A percentile compares a stretch with the other conserved stretches of the same genome.
Conservation (phyloP, 1,284 basidiomycete species). For the Tilletiopsis washingtonensis region DNA sequence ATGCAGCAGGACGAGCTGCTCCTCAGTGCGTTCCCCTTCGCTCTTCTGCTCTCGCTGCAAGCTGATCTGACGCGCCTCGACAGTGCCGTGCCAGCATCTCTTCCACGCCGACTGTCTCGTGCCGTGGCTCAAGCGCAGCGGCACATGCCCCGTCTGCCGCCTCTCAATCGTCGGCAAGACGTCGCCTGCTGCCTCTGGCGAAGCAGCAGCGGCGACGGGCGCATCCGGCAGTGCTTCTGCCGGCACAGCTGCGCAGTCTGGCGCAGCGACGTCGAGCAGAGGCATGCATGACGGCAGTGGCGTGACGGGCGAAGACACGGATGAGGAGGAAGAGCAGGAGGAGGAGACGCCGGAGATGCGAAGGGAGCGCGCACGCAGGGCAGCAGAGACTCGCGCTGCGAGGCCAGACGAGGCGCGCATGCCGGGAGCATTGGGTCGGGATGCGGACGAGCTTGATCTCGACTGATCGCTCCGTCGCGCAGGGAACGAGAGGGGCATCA, state of each 20-base stretch:
- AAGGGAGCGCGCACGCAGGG: constrained; percentile 1
- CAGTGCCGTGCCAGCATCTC: constrained; percentile 31
- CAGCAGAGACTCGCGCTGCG: constrained; percentile 2
- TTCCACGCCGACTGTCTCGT: constrained; percentile 38
- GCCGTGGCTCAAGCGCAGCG: constrained; percentile 32
- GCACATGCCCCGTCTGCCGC: constrained; percentile 39
- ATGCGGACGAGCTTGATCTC: no score
- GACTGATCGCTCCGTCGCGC: no score
- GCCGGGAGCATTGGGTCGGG: no score
- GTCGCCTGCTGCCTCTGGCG: not conserved
- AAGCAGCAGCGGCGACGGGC: not conserved
- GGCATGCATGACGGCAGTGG: not conserved
- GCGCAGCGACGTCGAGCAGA: not conserved
- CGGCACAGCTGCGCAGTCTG: not conserved
- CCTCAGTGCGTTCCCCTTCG: constrained; percentile 1
- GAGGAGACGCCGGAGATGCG: constrained; percentile 3
- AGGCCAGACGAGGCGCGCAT: no score
- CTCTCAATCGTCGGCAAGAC: constrained; percentile 2
- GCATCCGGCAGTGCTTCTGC: not conserved
- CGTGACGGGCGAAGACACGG: not conserved
- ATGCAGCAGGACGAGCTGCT: constrained; percentile 27
- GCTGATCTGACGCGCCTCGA: not conserved
- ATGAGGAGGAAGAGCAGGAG: constrained; percentile 2
- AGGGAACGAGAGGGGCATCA: not conserved
- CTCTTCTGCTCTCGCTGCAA: not conserved